These are phyloP conservation scores for Phialocephala subalpina DNA, from an alignment of 2,329 filamentous ascomycete genomes.

Conservation along the genomic window DNA sequence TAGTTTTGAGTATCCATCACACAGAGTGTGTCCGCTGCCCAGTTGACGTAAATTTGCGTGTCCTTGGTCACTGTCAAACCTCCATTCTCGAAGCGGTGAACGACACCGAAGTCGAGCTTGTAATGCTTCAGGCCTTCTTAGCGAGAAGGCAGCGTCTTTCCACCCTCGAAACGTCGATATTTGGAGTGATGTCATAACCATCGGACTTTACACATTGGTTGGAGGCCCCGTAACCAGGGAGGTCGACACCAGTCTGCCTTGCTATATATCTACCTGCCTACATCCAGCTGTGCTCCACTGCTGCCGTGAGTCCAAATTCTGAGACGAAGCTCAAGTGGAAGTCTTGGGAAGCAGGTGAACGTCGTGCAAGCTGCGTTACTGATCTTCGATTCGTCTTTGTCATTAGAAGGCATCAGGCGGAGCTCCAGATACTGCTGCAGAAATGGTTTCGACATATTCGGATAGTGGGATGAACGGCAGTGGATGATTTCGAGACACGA, in stretches of 20 bases:
- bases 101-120: conserved; percentile 2
- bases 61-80: neutral
- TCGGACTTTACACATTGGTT: neutral
- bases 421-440: neutral
- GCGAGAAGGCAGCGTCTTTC: neutral
- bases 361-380: neutral
- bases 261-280: too few relatives aligned
- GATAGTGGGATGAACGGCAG: neutral
- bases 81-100: neutral
- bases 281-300: too few relatives aligned
- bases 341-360: conserved; percentile 9
- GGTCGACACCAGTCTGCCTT: too few relatives aligned
- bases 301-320: conserved; percentile 5
- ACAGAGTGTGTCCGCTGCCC: conserved; percentile 9
- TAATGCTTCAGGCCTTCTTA: conserved; percentile 10
- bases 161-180: too few relatives aligned
- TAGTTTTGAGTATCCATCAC: neutral
- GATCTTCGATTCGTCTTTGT: neutral
- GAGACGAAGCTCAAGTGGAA: conserved; percentile 13
- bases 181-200: too few relatives aligned
- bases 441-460: neutral
- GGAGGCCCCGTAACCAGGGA: neutral
- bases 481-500: too few relatives aligned
- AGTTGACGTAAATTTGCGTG: conserved; percentile 9
- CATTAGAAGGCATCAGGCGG: neutral